phyloP scores from a whole-genome alignment of 768 basidiomycete genomes.

The Cystofilobasidium macerans region DNA sequence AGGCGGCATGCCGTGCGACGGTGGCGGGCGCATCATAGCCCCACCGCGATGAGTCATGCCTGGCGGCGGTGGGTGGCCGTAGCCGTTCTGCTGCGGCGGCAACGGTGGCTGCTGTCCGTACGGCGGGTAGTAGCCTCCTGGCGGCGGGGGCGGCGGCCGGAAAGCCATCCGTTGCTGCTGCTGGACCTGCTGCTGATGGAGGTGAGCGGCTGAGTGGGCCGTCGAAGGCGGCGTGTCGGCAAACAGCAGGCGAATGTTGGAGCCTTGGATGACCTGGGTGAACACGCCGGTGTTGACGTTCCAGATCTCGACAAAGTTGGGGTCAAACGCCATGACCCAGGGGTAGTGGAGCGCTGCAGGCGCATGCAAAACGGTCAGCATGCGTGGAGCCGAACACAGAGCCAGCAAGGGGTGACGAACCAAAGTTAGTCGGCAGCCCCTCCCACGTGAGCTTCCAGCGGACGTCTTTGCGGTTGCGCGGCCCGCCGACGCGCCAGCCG shows the following conservation, averaged over 20 bases:
- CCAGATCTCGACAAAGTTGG: constrained; percentile 89
- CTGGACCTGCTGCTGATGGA: constrained; percentile 28
- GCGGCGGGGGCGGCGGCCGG: background rate
- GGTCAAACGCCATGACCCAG: constrained; percentile 91
- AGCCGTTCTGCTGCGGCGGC: background rate
- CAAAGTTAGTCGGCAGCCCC: constrained; percentile 83
- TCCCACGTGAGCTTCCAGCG: constrained; percentile 93
- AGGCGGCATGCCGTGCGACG: background rate
- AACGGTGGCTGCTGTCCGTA: constrained; percentile 4
- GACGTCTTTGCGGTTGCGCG: constrained; percentile 18
- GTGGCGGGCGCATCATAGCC: background rate
- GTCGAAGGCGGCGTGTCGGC: constrained; percentile 84
- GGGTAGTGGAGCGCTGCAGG: constrained; percentile 82
- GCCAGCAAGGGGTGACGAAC: constrained; percentile 45
- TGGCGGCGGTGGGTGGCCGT: background rate
- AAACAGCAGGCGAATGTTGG: constrained; percentile 74
- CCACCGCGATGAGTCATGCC: background rate
- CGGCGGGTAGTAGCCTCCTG: background rate
- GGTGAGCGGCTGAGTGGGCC: constrained; percentile 47
- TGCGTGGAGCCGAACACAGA: background rate
- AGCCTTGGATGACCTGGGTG: constrained; percentile 65
- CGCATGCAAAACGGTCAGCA: no score
- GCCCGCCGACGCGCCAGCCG: constrained; percentile 55
- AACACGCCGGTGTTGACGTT: constrained; percentile 86
- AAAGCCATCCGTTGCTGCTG: constrained; percentile 22